These are phyloP conservation scores for Onygenales sp. DNA, from an alignment of 2,329 filamentous ascomycete species.

Conservation along the genomic window DNA sequence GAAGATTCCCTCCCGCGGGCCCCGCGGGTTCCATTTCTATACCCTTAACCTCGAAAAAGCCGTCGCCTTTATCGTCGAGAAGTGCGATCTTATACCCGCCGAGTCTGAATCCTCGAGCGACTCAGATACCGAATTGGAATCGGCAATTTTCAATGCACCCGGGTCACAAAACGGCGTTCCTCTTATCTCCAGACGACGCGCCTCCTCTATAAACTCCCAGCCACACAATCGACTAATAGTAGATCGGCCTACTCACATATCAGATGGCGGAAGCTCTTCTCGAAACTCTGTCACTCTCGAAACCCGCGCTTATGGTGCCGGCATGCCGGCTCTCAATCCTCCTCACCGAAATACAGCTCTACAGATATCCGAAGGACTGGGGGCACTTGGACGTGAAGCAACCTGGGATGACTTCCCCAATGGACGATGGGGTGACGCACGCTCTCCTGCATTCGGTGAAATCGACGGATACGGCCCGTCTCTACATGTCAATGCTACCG, in stretches of 20 bases:
- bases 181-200: slow-evolving; percentile 43
- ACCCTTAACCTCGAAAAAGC: slow-evolving; percentile 94
- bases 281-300: slow-evolving; percentile 43
- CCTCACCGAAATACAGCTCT: slow-evolving; percentile 77
- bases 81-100: slow-evolving; percentile 68
- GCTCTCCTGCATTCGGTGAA: slow-evolving; percentile 88
- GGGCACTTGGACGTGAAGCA: slow-evolving; percentile 78
- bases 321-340: slow-evolving; percentile 55
- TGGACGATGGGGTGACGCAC: slow-evolving; percentile 86
- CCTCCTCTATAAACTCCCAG: slow-evolving; percentile 72
- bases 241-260: slow-evolving; percentile 39
- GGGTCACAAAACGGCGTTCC: slow-evolving; percentile 20
- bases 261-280: slow-evolving; percentile 21
- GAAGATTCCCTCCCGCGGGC: slow-evolving; percentile 49
- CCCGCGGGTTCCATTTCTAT: slow-evolving; percentile 90
- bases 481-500: slow-evolving; percentile 76
- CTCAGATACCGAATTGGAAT: slow-evolving; percentile 32
- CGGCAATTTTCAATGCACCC: slow-evolving; percentile 29
- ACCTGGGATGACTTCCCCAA: slow-evolving; percentile 99
- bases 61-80: slow-evolving; percentile 84
- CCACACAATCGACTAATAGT: slow-evolving; percentile 84
- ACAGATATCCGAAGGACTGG: slow-evolving; percentile 89
- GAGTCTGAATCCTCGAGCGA: slow-evolving; percentile 31
- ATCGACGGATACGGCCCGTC: slow-evolving; percentile 98
- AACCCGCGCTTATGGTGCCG: slow-evolving; percentile 66